These are phyloP conservation scores for Aegilops sharonensis DNA, from an alignment of 176 grass and related monocot genomes.

Conservation along the genomic window DNA sequence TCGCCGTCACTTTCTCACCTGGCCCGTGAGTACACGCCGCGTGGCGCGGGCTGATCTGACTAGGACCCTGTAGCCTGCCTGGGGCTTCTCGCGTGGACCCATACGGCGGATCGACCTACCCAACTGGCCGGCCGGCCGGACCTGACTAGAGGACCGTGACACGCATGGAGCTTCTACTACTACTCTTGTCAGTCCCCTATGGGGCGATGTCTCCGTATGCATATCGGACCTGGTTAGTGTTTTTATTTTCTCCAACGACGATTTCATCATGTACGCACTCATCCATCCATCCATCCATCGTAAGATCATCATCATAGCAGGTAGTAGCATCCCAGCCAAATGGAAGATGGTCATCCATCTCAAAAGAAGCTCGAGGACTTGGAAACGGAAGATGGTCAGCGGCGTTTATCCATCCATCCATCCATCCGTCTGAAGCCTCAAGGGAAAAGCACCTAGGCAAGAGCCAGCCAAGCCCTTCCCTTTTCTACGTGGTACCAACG, in stretches of 20 bases:
- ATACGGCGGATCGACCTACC: neutral
- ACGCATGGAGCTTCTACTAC: neutral
- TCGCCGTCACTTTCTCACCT: neutral
- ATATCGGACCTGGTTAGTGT: neutral
- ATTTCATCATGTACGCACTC: conserved; percentile 12
- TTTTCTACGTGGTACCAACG: neutral
- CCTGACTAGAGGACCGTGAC: neutral
- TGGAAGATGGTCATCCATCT: too few relatives aligned
- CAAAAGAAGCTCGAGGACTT: neutral
- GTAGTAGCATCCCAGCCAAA: neutral
- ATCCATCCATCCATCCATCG: neutral
- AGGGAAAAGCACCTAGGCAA: neutral
- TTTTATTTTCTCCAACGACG: neutral
- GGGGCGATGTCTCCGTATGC: neutral
- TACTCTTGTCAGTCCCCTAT: neutral
- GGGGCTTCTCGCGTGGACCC: neutral
- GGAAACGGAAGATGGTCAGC: neutral
- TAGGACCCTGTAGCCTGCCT: neutral
- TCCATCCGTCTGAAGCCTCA: neutral
- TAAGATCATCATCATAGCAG: conserved; percentile 13
- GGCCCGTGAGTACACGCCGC: neutral
- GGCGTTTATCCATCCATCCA: neutral
- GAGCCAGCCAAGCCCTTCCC: neutral
- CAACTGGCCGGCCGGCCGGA: neutral
- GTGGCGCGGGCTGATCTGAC: neutral